A percentile compares a stretch with the other conserved stretches of the same genome.
Conservation (phyloP, 306 rosid genomes). For the Dryas alaskensis region DNA sequence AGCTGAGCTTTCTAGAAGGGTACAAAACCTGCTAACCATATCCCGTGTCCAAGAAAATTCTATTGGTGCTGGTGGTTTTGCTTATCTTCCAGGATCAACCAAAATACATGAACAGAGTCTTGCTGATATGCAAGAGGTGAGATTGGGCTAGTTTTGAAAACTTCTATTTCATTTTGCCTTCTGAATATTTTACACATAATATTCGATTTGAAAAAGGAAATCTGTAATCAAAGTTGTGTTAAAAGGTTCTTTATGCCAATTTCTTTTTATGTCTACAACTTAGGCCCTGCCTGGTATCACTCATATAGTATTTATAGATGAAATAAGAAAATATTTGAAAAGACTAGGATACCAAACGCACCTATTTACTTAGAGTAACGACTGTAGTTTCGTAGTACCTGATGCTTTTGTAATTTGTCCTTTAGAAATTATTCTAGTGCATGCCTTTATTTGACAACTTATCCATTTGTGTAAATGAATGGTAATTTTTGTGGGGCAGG, state of each 20-base stretch:
- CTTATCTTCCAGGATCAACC: slow-evolving; percentile 77
- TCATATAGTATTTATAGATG: too few species aligned
- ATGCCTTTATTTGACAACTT: not conserved
- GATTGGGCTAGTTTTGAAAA: not conserved
- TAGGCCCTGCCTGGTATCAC: too few species aligned
- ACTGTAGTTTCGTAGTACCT: too few species aligned
- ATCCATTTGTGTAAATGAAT: not conserved
- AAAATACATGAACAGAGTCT: slow-evolving; percentile 88
- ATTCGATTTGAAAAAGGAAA: too few species aligned
- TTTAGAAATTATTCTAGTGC: not conserved
- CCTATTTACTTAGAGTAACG: not conserved
- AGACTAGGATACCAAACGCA: too few species aligned
- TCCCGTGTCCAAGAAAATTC: slow-evolving; percentile 74
- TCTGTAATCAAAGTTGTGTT: too few species aligned
- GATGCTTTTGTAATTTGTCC: too few species aligned
- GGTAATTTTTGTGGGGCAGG: slow-evolving; percentile 44
- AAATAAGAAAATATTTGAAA: too few species aligned
- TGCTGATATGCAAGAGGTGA: slow-evolving; percentile 83
- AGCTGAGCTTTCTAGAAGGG: slow-evolving; percentile 85
- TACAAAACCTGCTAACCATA: slow-evolving; percentile 64
- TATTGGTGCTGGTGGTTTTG: slow-evolving; percentile 53
- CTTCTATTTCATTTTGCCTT: not conserved
- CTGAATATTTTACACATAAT: not conserved
- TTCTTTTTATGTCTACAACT: not conserved
- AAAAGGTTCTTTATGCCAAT: not conserved